These are phyloP conservation scores for Quercus dentata DNA, from an alignment of 306 rosid species.

Conservation along the genomic window DNA sequence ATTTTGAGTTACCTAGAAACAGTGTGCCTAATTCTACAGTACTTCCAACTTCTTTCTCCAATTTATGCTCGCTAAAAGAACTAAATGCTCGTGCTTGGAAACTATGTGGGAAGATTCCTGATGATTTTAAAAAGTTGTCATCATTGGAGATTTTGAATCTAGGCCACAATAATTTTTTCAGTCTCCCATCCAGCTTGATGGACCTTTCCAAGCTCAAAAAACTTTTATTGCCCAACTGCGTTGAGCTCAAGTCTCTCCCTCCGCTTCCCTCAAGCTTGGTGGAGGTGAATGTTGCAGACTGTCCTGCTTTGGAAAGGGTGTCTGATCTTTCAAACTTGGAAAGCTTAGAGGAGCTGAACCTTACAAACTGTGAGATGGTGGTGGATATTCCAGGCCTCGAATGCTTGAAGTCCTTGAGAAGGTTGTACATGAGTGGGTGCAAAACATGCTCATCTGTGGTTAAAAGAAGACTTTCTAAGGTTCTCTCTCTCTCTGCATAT, in stretches of 20 bases:
- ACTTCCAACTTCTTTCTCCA: slow-evolving; percentile 50
- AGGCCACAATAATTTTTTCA: slow-evolving; percentile 31
- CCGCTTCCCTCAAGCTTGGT: slow-evolving; percentile 62
- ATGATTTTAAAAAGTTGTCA: slow-evolving; percentile 53
- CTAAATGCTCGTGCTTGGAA: slow-evolving; percentile 46
- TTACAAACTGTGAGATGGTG: slow-evolving; percentile 49
- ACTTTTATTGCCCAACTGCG: slow-evolving; percentile 38
- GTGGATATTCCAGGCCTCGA: slow-evolving; percentile 62
- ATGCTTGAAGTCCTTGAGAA: slow-evolving; percentile 51
- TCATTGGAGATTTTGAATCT: slow-evolving; percentile 44
- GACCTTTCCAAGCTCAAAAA: slow-evolving; percentile 40
- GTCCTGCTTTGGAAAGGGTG: slow-evolving; percentile 39
- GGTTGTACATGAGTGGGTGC: slow-evolving; percentile 53
- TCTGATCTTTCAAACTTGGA: slow-evolving; percentile 50
- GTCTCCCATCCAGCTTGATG: slow-evolving; percentile 61
- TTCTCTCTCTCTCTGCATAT: slow-evolving; percentile 1
- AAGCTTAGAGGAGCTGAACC: slow-evolving; percentile 40
- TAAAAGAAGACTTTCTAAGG: slow-evolving; percentile 54
- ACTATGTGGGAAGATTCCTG: slow-evolving; percentile 50
- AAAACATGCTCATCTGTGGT: slow-evolving; percentile 39
- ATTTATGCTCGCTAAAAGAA: slow-evolving; percentile 37
- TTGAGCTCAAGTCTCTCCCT: slow-evolving; percentile 47
- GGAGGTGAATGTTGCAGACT: slow-evolving; percentile 40
- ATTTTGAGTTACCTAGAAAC: neutral
- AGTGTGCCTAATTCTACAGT: slow-evolving; percentile 1